Base-by-base conservation (phyloP, 2,329 filamentous ascomycete genomes). In the Eutypella sp. region DNA sequence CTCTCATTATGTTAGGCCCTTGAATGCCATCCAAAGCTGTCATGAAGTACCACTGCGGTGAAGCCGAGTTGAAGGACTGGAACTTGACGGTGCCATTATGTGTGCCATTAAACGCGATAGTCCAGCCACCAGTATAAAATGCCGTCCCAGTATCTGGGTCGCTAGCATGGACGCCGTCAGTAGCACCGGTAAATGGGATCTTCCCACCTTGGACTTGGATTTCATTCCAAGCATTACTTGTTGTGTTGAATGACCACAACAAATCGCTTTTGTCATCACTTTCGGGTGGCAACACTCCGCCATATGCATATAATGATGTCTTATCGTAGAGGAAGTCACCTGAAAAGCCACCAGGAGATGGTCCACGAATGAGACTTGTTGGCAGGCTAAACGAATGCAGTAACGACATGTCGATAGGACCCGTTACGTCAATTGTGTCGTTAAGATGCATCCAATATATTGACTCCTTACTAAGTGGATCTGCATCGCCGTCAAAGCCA, bases 171-270 rank as follows among this genome's bases (percentile, higher is more conserved):
- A 29, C 25, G 13, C 25, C 25, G 25, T 29, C 25, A 13, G 8
- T 29, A 29, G 7, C 13, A 29, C 13, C 13, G 41, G 41, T 40
- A 27, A 50, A 50, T 4, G 42, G 45, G 23, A 49, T 46, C 16
- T 38, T 43, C 5, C 41, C 44, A 15, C 50, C 48, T 24, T 46
- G 45, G 11, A 54, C 41, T 24, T 46, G 45, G 11, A 54, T 39
- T 10, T 36, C 22, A 1, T 13, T 48, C 53, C 49, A 54, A 4
- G 4, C 34, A 16, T 53, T 29, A 20, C 40, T 18, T 5, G 39
- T 47, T 7, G 53, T 27, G 34, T 55, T 52, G 29, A 53, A 55
- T 8, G 47, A 50, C 41, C 46, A 55, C n/a, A 55, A 42, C 8
- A 40, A 23, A 42, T 48, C 47, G 24, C 46, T 40, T 16, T 43